These are phyloP conservation scores for Wickerhamiella alocasiicola DNA, from an alignment of 805 yeast species.

Conservation along the genomic window DNA sequence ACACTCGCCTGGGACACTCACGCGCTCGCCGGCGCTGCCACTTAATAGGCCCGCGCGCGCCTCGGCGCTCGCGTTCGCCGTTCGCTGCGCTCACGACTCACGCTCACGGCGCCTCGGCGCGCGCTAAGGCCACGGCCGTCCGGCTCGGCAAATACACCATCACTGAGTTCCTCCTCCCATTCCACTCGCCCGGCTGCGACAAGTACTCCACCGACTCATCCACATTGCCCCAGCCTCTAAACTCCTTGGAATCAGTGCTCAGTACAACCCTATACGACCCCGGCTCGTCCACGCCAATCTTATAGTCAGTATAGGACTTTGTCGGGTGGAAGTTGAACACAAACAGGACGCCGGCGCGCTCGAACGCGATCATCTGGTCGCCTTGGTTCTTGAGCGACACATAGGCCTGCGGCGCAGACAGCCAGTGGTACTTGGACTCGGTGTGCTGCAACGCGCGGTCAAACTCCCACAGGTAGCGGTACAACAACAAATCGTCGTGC, in stretches of 20 bases:
- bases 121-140: conserved; percentile 45
- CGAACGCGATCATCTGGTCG: conserved; percentile 82
- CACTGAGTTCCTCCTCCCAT: conserved; percentile 58
- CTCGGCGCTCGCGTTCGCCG: too few relatives aligned
- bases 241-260: conserved; percentile 56
- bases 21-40: too few relatives aligned
- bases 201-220: conserved; percentile 42
- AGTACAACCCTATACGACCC: conserved; percentile 68
- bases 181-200: conserved; percentile 72
- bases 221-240: conserved; percentile 74
- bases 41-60: too few relatives aligned
- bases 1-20: too few relatives aligned
- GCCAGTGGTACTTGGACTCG: conserved; percentile 61
- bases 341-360: conserved; percentile 73
- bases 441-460: conserved; percentile 74
- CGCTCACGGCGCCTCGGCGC: too few relatives aligned
- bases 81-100: too few relatives aligned
- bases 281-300: conserved; percentile 73
- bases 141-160: conserved; percentile 77
- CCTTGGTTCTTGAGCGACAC: conserved; percentile 77
- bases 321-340: conserved; percentile 86
- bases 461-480: conserved; percentile 65
- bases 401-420: conserved; percentile 63
- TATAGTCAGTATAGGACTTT: conserved; percentile 69
- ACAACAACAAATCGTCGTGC: conserved; percentile 68